Evolutionary conservation across 768 basidiomycete species (phyloP).

Genomic region (Collybia sp.): DNA sequence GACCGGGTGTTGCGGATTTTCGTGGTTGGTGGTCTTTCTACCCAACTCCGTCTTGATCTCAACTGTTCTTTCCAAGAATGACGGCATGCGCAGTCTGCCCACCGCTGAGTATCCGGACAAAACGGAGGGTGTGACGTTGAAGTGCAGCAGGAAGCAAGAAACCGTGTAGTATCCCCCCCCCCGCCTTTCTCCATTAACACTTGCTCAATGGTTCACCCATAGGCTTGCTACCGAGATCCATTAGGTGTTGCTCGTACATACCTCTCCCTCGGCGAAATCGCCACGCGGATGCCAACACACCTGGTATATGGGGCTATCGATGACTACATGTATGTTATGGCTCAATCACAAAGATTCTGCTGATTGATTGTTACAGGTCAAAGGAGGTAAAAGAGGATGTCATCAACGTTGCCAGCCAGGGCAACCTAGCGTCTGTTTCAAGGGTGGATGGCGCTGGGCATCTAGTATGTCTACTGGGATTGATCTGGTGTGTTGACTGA

Average conservation of each 20-base stretch:
- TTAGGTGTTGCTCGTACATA: constrained; percentile 28
- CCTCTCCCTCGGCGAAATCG: constrained; percentile 22
- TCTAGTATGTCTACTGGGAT: constrained; percentile 22
- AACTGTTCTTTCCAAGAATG: constrained; percentile 23
- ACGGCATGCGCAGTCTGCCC: constrained; percentile 36
- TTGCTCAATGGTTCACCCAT: not conserved
- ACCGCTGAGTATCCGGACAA: constrained; percentile 36
- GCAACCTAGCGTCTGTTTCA: constrained; percentile 26
- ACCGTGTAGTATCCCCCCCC: constrained; percentile 20
- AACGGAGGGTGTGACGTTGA: constrained; percentile 43
- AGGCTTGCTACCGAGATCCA: constrained; percentile 41
- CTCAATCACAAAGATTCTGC: not conserved
- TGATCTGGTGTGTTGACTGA: too few species aligned
- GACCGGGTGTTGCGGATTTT: constrained; percentile 37
- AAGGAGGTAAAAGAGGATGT: constrained; percentile 30
- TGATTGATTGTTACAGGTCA: constrained; percentile 18
- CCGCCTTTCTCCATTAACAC: not conserved
- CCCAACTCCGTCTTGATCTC: not conserved
- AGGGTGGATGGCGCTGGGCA: constrained; percentile 36
- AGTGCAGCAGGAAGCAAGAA: constrained; percentile 42
- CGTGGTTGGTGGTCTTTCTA: constrained; percentile 24
- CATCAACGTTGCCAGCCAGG: constrained; percentile 28
- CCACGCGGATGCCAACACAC: constrained; percentile 33
- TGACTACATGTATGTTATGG: constrained; percentile 33
- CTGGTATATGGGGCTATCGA: constrained; percentile 41